phyloP scores from a whole-genome alignment of 768 basidiomycete species.

The Strobilomyces echinocephalus region DNA sequence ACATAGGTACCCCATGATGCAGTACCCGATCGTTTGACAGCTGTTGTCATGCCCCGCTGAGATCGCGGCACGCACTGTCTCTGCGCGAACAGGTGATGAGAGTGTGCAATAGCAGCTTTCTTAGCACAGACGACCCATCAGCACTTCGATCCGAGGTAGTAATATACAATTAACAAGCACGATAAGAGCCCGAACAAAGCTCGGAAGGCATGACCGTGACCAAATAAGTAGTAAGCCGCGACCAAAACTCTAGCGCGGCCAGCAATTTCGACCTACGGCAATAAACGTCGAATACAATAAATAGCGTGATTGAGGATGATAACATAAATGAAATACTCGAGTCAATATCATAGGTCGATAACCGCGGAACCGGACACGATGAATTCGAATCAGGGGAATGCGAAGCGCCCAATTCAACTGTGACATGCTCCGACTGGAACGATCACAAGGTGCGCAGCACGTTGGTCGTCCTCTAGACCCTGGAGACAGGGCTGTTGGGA shows the following conservation, averaged over 20 bases:
- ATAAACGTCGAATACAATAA: conserved; percentile 2
- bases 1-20: conserved; percentile 1
- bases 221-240: not conserved
- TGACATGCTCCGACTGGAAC: not conserved
- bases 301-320: conserved; percentile 3
- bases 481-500: not conserved
- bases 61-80: not conserved
- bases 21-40: not conserved
- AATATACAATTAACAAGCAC: not conserved
- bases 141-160: not conserved
- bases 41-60: not conserved
- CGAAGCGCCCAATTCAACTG: not conserved
- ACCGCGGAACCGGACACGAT: conserved; percentile 2
- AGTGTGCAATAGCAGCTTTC: not conserved
- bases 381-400: not conserved
- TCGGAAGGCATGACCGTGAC: not conserved
- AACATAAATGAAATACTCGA: conserved; percentile 9
- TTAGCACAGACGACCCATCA: not conserved
- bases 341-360: conserved; percentile 4
- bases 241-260: not conserved
- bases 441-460: not conserved
- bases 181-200: not conserved
- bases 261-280: not conserved
- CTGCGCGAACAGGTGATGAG: not conserved
- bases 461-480: not conserved